Base-by-base conservation (phyloP, 2,329 filamentous ascomycete species). In the Pezicula radicicola region DNA sequence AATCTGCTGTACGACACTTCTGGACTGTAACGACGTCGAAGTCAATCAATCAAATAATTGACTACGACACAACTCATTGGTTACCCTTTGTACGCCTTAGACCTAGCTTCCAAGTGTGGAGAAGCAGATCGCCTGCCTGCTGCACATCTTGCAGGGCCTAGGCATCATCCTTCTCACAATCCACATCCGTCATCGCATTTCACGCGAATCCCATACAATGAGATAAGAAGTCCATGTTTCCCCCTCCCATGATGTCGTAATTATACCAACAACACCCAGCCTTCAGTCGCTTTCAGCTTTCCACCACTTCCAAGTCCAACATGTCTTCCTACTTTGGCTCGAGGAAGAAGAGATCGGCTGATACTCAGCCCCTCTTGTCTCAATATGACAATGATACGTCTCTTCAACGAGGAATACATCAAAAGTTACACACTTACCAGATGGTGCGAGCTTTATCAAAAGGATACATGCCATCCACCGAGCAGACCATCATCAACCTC, bases 341-440 rank as follows among this genome's bases (percentile, higher is more conserved):
- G 18, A 58, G 64, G 49, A 67, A 65, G 53, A 63, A 59, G 41
- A 52, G 48, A 21, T 49, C 60, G 52, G 60, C 54, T 25, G 66
- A 68, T 46, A 61, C 57, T 18, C 53, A 91, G 64, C 91, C 91
- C 56, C 78, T 96, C 51, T 83, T 96, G 46, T 89, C 91, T 52
- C 86, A 85, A 63, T 94, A 94, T 76, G 77, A 84, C 63, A 87
- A 95, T 69, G 89, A 94, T 63, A 96, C 92, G 1, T 73, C 77
- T 30, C 74, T 92, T 49, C 89, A 96, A 77, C 79, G 84, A 45
- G 78, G 84, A 62, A 79, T 96, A 53, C 89, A 93, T 65, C 85
- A 93, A 69, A 97, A 96, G 76, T 80, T 97, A 55, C 93, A 96
- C 72, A 87, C 87, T 25, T 97, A 96, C 67, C 91, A 96, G 75